Percentiles rank a stretch among this genome's conserved stretches.
These are phyloP conservation scores for Discostella pseudostelligera DNA, from an alignment of 108 stramenopile species.

Conservation along the genomic window DNA sequence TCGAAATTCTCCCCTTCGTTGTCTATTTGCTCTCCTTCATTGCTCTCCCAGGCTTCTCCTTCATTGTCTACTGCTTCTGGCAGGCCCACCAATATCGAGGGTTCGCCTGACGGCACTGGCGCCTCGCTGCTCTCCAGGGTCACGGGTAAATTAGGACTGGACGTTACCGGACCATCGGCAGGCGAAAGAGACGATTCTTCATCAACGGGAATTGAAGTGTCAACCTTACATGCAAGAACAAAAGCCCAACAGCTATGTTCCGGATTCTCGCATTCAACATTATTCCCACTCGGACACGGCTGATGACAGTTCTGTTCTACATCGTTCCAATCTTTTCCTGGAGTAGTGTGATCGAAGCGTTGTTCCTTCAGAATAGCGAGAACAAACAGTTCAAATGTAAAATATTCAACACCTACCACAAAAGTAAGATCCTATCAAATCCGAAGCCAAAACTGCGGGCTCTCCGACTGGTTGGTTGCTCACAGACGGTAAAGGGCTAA, in stretches of 20 bases:
- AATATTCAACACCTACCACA: slow-evolving; percentile 26
- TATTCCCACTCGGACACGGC: slow-evolving; percentile 37
- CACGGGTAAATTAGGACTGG: slow-evolving; percentile 29
- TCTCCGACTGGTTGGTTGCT: slow-evolving; percentile 22
- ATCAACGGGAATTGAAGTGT: slow-evolving; percentile 13
- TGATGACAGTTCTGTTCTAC: slow-evolving; percentile 44
- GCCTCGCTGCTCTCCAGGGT: slow-evolving; percentile 4
- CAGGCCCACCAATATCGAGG: no score
- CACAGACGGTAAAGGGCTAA: slow-evolving; percentile 32
- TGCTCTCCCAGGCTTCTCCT: slow-evolving; percentile 26
- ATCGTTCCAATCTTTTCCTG: slow-evolving; percentile 36
- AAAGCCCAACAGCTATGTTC: slow-evolving; percentile 52
- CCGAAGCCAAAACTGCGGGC: slow-evolving; percentile 30
- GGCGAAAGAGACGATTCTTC: slow-evolving; percentile 17
- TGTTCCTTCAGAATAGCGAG: background rate
- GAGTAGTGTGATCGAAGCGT: background rate
- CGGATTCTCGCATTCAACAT: slow-evolving; percentile 39
- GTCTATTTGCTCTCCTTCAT: slow-evolving; percentile 5
- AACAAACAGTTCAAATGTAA: slow-evolving; percentile 4
- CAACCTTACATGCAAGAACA: slow-evolving; percentile 32
- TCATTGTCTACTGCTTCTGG: no score
- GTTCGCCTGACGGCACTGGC: no score
- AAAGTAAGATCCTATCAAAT: slow-evolving; percentile 35
- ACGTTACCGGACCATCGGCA: slow-evolving; percentile 15
- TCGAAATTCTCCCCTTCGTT: slow-evolving; percentile 43